Evolutionary conservation across 1,284 basidiomycete species (phyloP).

Genomic region (Puccinia polysora): DNA sequence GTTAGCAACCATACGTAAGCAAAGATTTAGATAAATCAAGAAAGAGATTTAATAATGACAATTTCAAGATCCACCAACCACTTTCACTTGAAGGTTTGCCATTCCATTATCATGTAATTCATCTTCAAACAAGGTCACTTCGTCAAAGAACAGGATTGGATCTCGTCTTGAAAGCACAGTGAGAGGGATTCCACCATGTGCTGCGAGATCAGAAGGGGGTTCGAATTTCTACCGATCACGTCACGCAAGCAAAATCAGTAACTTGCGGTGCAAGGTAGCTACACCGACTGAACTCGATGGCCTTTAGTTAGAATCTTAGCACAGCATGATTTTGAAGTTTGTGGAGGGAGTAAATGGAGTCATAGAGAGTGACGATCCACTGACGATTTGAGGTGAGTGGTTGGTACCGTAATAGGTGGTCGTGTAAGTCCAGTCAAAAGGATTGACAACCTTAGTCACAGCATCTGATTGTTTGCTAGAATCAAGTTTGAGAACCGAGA

Average conservation of each 20-base stretch:
- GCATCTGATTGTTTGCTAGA: constrained; percentile 22
- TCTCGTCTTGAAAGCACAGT: constrained; percentile 70
- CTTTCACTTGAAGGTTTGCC: constrained; percentile 71
- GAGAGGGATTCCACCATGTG: constrained; percentile 63
- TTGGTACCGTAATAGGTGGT: constrained; percentile 72
- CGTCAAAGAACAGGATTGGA: constrained; percentile 89
- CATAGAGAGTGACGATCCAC: not conserved
- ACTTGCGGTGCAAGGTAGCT: not conserved
- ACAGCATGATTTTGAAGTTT: not conserved
- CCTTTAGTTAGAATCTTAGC: not conserved
- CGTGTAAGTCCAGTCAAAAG: constrained; percentile 98
- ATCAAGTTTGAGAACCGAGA: constrained; percentile 48
- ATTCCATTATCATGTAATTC: constrained; percentile 91
- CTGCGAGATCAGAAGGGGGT: constrained; percentile 21
- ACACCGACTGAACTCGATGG: not conserved
- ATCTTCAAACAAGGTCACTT: constrained; percentile 85
- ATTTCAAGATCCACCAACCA: no score
- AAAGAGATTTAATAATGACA: not conserved
- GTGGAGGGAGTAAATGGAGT: not conserved
- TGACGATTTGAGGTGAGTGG: constrained; percentile 20
- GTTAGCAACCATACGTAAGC: no score
- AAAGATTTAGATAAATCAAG: not conserved
- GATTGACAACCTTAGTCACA: constrained; percentile 60
- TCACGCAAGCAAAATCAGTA: not conserved
- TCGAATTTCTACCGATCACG: constrained; percentile 28